phyloP scores from a whole-genome alignment of 2,329 filamentous ascomycete genomes.

The Penicillium sp. region DNA sequence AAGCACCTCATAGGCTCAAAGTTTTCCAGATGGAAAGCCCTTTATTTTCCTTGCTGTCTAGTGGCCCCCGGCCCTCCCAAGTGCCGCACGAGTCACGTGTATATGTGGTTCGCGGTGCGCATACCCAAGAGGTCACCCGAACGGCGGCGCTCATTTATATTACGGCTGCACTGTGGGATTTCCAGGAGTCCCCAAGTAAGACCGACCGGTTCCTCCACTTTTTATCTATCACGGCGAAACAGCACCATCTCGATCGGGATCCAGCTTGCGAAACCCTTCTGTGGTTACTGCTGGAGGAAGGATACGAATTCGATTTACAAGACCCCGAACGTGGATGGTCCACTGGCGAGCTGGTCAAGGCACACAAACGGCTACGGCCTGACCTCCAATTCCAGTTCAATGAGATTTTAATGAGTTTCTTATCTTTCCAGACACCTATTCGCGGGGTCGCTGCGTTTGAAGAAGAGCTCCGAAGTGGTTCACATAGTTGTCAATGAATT shows the following conservation, averaged over 20 bases:
- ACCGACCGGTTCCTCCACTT: slow-evolving; percentile 34
- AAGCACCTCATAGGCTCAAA: slow-evolving; percentile 29
- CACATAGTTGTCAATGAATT: neutral
- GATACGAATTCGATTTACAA: slow-evolving; percentile 34
- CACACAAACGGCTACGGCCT: slow-evolving; percentile 35
- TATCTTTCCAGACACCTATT: slow-evolving; percentile 34
- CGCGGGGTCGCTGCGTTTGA: slow-evolving; percentile 36
- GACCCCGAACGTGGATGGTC: slow-evolving; percentile 38
- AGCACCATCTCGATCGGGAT: slow-evolving; percentile 34
- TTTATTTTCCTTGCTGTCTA: slow-evolving; percentile 41
- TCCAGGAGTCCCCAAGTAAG: slow-evolving; percentile 29
- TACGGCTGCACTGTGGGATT: slow-evolving; percentile 37
- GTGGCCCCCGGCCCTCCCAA: slow-evolving; percentile 39
- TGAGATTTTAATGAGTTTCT: slow-evolving; percentile 38
- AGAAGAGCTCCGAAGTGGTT: slow-evolving; percentile 24
- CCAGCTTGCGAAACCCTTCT: slow-evolving; percentile 41
- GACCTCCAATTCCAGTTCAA: slow-evolving; percentile 41
- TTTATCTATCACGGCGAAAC: slow-evolving; percentile 23
- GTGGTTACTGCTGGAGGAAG: slow-evolving; percentile 41
- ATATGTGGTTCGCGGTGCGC: slow-evolving; percentile 35
- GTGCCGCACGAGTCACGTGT: slow-evolving; percentile 36
- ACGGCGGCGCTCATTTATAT: slow-evolving; percentile 41
- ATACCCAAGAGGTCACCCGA: slow-evolving; percentile 37
- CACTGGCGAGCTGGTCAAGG: slow-evolving; percentile 35
- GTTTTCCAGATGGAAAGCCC: slow-evolving; percentile 39